These are phyloP conservation scores for Aethionema arabicum DNA, from an alignment of 345 rosid species.

Conservation along the genomic window DNA sequence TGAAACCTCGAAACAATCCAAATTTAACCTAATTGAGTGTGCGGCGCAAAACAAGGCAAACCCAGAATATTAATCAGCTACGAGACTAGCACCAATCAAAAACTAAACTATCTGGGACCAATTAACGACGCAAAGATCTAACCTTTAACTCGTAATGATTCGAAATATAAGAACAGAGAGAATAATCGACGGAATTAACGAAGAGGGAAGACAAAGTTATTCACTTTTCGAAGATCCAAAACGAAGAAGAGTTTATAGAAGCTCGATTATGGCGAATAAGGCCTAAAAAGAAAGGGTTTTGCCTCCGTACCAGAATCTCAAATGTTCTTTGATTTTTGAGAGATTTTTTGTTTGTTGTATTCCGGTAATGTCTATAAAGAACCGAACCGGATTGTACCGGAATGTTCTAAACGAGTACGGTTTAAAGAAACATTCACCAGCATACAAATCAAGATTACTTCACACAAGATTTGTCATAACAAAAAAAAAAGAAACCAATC, in stretches of 20 bases:
- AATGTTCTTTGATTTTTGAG: slow-evolving; percentile 17
- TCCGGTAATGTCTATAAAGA: neutral
- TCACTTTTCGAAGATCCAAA: slow-evolving; percentile 10
- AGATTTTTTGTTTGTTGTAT: neutral
- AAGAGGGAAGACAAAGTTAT: neutral
- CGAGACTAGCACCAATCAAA: neutral
- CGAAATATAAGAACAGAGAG: neutral
- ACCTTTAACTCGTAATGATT: slow-evolving; percentile 5
- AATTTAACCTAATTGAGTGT: slow-evolving; percentile 23
- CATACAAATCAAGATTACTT: too few species aligned
- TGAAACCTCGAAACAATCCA: slow-evolving; percentile 14
- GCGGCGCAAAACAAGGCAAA: neutral
- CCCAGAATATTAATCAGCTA: slow-evolving; percentile 1
- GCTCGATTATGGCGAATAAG: slow-evolving; percentile 4
- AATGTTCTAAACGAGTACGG: neutral
- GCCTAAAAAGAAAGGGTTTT: slow-evolving; percentile 16
- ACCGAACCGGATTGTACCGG: slow-evolving; percentile 18
- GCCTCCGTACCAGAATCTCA: slow-evolving; percentile 17
- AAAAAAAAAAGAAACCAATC: neutral
- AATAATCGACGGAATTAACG: neutral
- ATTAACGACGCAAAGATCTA: slow-evolving; percentile 2
- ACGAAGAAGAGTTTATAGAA: slow-evolving; percentile 12
- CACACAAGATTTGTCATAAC: too few species aligned
- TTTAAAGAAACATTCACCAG: neutral
- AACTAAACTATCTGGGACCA: neutral